Base-by-base conservation (phyloP, 2,329 filamentous ascomycete genomes). In the Zymoseptoria pseudotritici region DNA sequence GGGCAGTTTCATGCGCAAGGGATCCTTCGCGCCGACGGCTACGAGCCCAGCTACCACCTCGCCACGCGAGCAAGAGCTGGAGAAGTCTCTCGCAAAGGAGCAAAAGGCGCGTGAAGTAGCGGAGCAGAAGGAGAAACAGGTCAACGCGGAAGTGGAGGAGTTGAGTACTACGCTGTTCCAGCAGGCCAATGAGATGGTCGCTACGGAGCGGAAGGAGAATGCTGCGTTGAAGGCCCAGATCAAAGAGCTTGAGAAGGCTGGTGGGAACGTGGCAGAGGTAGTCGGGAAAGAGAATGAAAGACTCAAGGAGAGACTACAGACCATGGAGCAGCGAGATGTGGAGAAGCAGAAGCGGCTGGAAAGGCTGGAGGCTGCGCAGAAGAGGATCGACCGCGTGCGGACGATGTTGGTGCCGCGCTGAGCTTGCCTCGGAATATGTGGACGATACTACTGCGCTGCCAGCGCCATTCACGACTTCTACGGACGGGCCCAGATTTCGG, bases 171-270 rank as follows among this genome's bases (percentile, higher is more conserved):
- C 82, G 55, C 77, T 94, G 57, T 94, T 94, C 72, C 86, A 89
- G 76, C 86, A 92, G 77, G 90, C 90, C 56, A 94, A 94, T 72
- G 86, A 91, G 75, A 94, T 94, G 90, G 90, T 94, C 20, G 89
- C 90, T 2, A 79, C 82, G 19, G 90, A 94, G 78, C 79, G 90
- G 51, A 82, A 84, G 59, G 87, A 87, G 50, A 78, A 88, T 59
- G 88, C 88, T 3, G 83, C 81, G 68, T 79, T 94, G 36, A 87
- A 91, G 76, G 85, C 88, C 70, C 77, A 87, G 49, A 83, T 94
- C 6, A 82, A 79, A 58, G 79, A 86, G 68, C 75, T 94, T 21
- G 89, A 92, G 76, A 83, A 86, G 70, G 76, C 86, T 36, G 83
- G 91, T 4, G 82, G 78, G 60, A 58, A 58, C 17, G 79, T 85